phyloP scores from a whole-genome alignment of 140 eudicot genomes.

The Senecio squalidus region DNA sequence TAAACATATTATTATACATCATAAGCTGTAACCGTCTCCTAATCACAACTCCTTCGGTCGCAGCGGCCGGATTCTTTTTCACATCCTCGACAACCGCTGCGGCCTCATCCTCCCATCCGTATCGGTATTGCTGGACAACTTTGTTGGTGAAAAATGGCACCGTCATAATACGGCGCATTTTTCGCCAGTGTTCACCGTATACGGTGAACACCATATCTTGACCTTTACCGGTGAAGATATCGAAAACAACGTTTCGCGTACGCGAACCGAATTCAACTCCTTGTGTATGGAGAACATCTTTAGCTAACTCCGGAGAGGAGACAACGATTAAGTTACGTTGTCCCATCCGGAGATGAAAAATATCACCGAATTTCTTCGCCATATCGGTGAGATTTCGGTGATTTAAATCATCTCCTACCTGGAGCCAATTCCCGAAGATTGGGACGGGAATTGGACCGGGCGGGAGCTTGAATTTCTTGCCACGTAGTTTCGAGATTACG shows the following conservation, averaged over 20 bases:
- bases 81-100: conserved; percentile 77
- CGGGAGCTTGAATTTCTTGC: conserved; percentile 61
- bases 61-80: conserved; percentile 54
- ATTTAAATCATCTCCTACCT: conserved; percentile 83
- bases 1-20: conserved; percentile 82
- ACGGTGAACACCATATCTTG: conserved; percentile 89
- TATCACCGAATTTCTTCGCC: conserved; percentile 71
- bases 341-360: conserved; percentile 77
- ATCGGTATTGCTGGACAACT: conserved; percentile 70
- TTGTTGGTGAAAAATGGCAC: conserved; percentile 85
- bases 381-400: conserved; percentile 58
- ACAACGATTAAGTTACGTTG: conserved; percentile 77
- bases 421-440: conserved; percentile 90
- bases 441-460: conserved; percentile 89
- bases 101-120: conserved; percentile 82
- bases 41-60: conserved; percentile 59
- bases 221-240: conserved; percentile 89
- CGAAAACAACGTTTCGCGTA: conserved; percentile 85
- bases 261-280: conserved; percentile 93
- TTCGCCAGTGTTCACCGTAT: conserved; percentile 95
- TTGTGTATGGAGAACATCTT: conserved; percentile 82
- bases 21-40: conserved; percentile 70
- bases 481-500: conserved; percentile 52
- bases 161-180: conserved; percentile 93
- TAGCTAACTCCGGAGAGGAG: conserved; percentile 76